Percentiles rank a stretch among this genome's conserved stretches.
phyloP scores from a whole-genome alignment of 2,329 filamentous ascomycete genomes.

The Epichloe sp. region DNA sequence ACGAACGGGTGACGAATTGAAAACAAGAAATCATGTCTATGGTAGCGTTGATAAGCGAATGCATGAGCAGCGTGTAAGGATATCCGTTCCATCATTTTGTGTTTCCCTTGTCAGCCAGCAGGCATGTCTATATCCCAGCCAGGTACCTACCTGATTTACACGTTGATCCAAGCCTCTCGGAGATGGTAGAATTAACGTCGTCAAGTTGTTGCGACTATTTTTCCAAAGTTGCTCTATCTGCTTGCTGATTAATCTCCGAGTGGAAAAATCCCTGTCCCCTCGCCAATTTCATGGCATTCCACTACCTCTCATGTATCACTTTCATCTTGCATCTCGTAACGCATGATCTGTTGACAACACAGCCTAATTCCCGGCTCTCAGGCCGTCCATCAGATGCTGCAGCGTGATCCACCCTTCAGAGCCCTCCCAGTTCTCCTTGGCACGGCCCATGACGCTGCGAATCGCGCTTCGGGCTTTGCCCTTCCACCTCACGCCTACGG shows the following conservation, averaged over 20 bases:
- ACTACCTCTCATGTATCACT: too few species aligned
- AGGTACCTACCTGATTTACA: too few species aligned
- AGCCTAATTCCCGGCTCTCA: slow-evolving; percentile 25
- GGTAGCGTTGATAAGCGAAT: not conserved
- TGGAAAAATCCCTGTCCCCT: too few species aligned
- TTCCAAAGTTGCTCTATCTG: too few species aligned
- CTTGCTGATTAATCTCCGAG: too few species aligned
- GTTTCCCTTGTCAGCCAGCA: not conserved
- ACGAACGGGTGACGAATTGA: not conserved
- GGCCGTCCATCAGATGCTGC: slow-evolving; percentile 39
- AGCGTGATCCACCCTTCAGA: slow-evolving; percentile 53
- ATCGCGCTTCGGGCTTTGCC: slow-evolving; percentile 80
- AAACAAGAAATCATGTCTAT: not conserved
- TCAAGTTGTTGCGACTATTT: too few species aligned
- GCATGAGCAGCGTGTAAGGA: not conserved
- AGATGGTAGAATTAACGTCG: too few species aligned
- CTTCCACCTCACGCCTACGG: slow-evolving; percentile 71
- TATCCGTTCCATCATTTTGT: not conserved
- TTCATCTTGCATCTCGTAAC: not conserved
- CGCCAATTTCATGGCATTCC: too few species aligned
- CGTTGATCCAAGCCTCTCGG: too few species aligned
- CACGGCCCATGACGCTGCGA: slow-evolving; percentile 70
- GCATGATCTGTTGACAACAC: not conserved
- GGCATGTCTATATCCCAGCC: not conserved
- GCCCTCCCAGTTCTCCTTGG: slow-evolving; percentile 71